Conservation (phyloP, 2,329 filamentous ascomycete species). For the Phialophora verrucosa region DNA sequence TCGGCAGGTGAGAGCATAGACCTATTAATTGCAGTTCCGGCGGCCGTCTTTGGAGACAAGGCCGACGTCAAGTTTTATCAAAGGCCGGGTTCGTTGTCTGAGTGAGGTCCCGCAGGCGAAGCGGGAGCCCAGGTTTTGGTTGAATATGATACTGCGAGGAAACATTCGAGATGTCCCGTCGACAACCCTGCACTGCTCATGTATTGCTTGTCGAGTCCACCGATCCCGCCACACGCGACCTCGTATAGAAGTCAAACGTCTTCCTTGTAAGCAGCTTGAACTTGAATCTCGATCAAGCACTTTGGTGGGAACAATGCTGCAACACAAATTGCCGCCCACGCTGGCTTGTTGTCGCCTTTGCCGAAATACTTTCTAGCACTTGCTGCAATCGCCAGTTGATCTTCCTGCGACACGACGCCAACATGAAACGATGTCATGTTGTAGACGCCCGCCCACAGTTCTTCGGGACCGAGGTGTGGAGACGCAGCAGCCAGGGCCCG, state of each 20-base stretch:
- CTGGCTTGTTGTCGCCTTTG: slow-evolving; percentile 21
- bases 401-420: slow-evolving; percentile 19
- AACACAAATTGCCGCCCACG: slow-evolving; percentile 27
- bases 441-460: slow-evolving; percentile 25
- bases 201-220: no score
- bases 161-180: no score
- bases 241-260: neutral
- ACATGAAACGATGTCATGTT: slow-evolving; percentile 29
- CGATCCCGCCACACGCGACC: no score
- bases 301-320: slow-evolving; percentile 26
- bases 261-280: slow-evolving; percentile 22
- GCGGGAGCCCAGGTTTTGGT: no score
- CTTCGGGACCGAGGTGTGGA: slow-evolving; percentile 14
- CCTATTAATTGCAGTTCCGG: no score
- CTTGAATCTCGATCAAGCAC: slow-evolving; percentile 25
- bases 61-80: no score
- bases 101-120: no score
- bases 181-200: no score
- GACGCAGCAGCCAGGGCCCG: slow-evolving; percentile 23
- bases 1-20: no score
- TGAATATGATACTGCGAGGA: no score
- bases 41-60: no score
- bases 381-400: slow-evolving; percentile 23
- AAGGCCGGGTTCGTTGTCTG: no score
- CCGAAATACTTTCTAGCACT: slow-evolving; percentile 23